Evolutionary conservation across 768 basidiomycete genomes (phyloP), one percentile per base, ranked within the genome.

Genomic region (Mycena pura): DNA sequence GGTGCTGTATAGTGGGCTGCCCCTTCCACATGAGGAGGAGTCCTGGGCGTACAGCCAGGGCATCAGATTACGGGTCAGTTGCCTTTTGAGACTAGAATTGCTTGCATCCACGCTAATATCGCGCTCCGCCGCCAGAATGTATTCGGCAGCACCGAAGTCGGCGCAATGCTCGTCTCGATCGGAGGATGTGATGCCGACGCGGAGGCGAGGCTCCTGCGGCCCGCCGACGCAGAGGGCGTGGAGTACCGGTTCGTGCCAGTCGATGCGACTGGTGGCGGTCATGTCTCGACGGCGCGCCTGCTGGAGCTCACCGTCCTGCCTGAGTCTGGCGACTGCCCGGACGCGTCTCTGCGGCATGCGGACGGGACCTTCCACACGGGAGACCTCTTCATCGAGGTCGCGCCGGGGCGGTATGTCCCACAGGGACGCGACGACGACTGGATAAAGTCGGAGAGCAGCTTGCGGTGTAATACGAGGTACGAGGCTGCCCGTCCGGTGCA

Each of bases 291-390:
- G 13, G 77, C 77, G 14, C 81, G 78, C 39, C 69, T 92, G 36
- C 78, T 86, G 57, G 91, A 93, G 65, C 78, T 92, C 46, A 87
- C 92, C 57, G 86, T 93, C 68, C 82, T 86, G 38, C 77, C 86
- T 9, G 78, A 83, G 51, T 91, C 91, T 10, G 79, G 77, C 29
- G 91, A 92, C 69, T 91, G 90, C 70, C 91, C 91, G 13, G 80
- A 87, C 68, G 43, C 55, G 8, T 84, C 84, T 1, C 75, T 91
- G 6, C 82, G 89, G 48, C 70, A 81, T 47, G 63, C 79, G 1
- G 89, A 92, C 70, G 90, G 90, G 6, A 78, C 90, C 68, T 91
- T 89, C 76, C 91, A 91, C 71, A 92, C 91, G 14, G 91, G 91
- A 1, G 91, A 93, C 72, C 77, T 93, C n/a, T 93, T 92, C 78